Evolutionary conservation across 768 basidiomycete genomes (phyloP).

Genomic region (Lactarius evosmus): DNA sequence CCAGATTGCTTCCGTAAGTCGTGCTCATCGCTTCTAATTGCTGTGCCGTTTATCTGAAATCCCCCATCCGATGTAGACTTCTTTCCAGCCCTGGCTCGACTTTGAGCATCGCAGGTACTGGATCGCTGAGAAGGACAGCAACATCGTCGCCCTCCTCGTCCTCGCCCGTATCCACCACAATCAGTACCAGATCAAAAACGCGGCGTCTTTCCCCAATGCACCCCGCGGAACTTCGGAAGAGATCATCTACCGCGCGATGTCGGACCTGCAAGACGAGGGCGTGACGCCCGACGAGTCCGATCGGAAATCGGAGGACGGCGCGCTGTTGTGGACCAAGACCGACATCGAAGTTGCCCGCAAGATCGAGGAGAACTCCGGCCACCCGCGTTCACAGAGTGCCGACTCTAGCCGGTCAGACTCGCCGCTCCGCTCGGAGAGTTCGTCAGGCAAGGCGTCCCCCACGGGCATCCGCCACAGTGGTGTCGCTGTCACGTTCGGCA

Average conservation of each 20-base stretch:
- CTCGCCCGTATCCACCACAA: constrained; percentile 45
- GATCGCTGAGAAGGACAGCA: constrained; percentile 41
- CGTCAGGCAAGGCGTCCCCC: constrained; percentile 14
- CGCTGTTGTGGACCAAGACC: constrained; percentile 8
- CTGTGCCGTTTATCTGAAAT: not conserved
- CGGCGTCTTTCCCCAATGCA: constrained; percentile 50
- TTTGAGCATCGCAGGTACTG: constrained; percentile 55
- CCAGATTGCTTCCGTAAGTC: constrained; percentile 42
- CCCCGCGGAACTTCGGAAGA: constrained; percentile 53
- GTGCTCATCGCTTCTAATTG: fast-evolving
- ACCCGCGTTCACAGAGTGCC: constrained; percentile 14
- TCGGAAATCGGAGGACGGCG: constrained; percentile 11
- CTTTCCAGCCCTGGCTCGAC: constrained; percentile 54
- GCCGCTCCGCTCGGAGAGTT: not conserved
- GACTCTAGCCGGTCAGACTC: constrained; percentile 15
- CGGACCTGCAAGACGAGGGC: constrained; percentile 39
- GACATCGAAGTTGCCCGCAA: constrained; percentile 14
- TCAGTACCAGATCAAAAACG: constrained; percentile 56
- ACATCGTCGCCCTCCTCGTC: constrained; percentile 50
- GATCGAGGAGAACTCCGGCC: constrained; percentile 3
- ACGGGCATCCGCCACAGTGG: constrained; percentile 30
- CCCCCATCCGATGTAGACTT: constrained; percentile 34
- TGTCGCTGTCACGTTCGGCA: constrained; percentile 46
- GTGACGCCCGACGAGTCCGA: not conserved
- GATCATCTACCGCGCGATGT: constrained; percentile 48